Percentiles rank a stretch among this genome's conserved stretches.
These are phyloP conservation scores for Spatholobus suberectus DNA, from an alignment of 306 rosid species.

Conservation along the genomic window DNA sequence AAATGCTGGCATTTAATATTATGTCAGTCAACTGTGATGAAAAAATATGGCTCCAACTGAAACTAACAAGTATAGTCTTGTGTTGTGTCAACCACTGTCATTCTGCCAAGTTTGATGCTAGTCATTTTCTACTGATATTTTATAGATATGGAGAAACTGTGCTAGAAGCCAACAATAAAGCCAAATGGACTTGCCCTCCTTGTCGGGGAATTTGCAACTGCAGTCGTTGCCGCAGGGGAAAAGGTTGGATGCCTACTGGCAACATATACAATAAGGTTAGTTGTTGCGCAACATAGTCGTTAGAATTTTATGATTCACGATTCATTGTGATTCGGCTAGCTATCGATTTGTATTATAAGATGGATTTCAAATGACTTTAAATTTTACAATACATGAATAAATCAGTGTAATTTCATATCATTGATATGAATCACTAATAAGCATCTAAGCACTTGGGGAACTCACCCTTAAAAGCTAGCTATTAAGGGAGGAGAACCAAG, in stretches of 20 bases:
- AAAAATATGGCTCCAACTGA: background rate
- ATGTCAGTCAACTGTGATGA: background rate
- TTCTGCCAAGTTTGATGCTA: background rate
- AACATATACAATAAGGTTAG: constrained; percentile 68
- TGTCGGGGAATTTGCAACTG: constrained; percentile 87
- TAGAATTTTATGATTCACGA: background rate
- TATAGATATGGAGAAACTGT: constrained; percentile 81
- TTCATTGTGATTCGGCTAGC: background rate
- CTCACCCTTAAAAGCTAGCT: no score
- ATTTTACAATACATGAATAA: background rate
- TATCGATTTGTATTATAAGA: background rate
- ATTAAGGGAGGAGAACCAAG: no score
- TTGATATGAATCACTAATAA: no score
- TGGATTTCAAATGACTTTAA: background rate
- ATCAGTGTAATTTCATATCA: background rate
- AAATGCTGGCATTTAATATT: constrained; percentile 2
- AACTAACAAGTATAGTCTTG: background rate
- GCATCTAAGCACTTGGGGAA: no score
- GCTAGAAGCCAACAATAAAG: constrained; percentile 53
- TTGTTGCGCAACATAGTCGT: background rate
- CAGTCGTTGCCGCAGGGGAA: constrained; percentile 64
- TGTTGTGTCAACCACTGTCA: background rate
- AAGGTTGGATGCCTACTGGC: constrained; percentile 85
- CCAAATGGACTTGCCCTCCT: constrained; percentile 69
- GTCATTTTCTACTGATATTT: constrained; percentile 1